phyloP scores from a whole-genome alignment of 495 filamentous ascomycete species.

The Gamarada debralockiae region DNA sequence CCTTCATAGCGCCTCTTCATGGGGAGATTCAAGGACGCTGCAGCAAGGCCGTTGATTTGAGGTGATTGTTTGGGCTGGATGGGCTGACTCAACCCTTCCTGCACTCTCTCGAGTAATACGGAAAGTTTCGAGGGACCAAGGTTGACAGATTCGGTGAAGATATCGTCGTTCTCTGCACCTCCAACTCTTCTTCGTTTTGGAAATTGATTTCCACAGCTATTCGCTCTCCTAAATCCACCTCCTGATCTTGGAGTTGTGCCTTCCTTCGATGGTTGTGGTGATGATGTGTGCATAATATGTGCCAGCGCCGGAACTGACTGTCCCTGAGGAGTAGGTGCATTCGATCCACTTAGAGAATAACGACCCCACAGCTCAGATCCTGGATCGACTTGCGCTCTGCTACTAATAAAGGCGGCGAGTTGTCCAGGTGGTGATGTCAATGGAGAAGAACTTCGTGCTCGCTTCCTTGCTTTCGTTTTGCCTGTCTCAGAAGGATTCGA shows the following conservation, averaged over 20 bases:
- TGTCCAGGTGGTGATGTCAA: constrained; percentile 26
- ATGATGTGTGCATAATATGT: constrained; percentile 64
- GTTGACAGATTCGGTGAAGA: constrained; percentile 25
- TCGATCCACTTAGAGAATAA: constrained; percentile 44
- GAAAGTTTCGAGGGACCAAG: constrained; percentile 45
- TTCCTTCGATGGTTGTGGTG: constrained; percentile 52
- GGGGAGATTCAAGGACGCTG: background rate
- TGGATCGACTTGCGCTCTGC: constrained; percentile 61
- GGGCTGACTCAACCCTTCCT: constrained; percentile 50
- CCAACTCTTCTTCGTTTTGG: constrained; percentile 52
- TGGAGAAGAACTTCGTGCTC: constrained; percentile 78
- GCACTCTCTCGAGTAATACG: constrained; percentile 63
- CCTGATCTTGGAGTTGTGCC: constrained; percentile 41
- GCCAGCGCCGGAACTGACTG: constrained; percentile 47
- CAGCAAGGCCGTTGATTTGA: background rate
- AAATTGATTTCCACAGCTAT: constrained; percentile 69
- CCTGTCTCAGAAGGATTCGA: constrained; percentile 44
- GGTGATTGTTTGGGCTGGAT: constrained; percentile 1
- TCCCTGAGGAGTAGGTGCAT: constrained; percentile 31
- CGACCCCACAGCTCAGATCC: constrained; percentile 84
- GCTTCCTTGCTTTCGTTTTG: constrained; percentile 54
- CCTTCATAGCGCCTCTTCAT: background rate
- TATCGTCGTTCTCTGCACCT: constrained; percentile 30
- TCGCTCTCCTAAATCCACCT: constrained; percentile 56
- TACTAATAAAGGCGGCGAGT: constrained; percentile 26